Percentiles rank a stretch among this genome's conserved stretches.
Evolutionary conservation across 352 stramenopile genomes (phyloP).

Genomic region (Peronospora destructor): DNA sequence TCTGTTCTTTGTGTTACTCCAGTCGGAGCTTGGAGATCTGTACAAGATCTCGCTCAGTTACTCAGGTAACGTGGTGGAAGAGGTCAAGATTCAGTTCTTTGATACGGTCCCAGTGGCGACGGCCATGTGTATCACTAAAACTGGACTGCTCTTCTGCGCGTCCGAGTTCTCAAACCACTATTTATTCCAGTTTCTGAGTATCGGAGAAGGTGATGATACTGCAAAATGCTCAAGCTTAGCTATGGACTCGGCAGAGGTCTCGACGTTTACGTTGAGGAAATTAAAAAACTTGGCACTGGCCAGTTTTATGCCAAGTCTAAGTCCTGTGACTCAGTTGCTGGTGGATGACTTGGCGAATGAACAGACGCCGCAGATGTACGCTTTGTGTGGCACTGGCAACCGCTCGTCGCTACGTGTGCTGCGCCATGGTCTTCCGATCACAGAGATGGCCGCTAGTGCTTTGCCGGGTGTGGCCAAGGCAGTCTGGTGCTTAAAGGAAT

Average conservation of each 20-base stretch:
- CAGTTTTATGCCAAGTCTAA: conserved; percentile 82
- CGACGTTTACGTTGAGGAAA: conserved; percentile 73
- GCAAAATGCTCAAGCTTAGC: conserved; percentile 60
- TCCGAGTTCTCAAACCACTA: conserved; percentile 97
- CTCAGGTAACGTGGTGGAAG: conserved; percentile 67
- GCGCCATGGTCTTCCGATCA: conserved; percentile 93
- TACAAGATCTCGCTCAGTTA: conserved; percentile 96
- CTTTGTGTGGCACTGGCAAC: conserved; percentile 90
- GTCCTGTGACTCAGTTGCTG: conserved; percentile 92
- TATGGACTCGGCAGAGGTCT: conserved; percentile 56
- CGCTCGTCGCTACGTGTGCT: conserved; percentile 92
- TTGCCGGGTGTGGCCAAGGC: conserved; percentile 92
- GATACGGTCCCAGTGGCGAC: conserved; percentile 94
- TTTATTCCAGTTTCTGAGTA: conserved; percentile 96
- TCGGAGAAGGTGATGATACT: conserved; percentile 88
- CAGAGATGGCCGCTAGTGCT: conserved; percentile 93
- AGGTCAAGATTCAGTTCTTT: conserved; percentile 91
- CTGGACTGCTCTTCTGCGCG: conserved; percentile 93
- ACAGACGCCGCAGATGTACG: conserved; percentile 95
- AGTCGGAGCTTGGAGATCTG: conserved; percentile 97
- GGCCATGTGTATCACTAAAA: conserved; percentile 96
- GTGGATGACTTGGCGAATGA: conserved; percentile 94
- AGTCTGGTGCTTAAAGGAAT: conserved; percentile 93
- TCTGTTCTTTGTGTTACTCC: conserved; percentile 97
- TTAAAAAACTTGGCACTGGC: conserved; percentile 86